Percentiles rank a stretch among this genome's conserved stretches.
phyloP scores from a whole-genome alignment of 2,329 filamentous ascomycete genomes.

The Aspergillus intermedius region DNA sequence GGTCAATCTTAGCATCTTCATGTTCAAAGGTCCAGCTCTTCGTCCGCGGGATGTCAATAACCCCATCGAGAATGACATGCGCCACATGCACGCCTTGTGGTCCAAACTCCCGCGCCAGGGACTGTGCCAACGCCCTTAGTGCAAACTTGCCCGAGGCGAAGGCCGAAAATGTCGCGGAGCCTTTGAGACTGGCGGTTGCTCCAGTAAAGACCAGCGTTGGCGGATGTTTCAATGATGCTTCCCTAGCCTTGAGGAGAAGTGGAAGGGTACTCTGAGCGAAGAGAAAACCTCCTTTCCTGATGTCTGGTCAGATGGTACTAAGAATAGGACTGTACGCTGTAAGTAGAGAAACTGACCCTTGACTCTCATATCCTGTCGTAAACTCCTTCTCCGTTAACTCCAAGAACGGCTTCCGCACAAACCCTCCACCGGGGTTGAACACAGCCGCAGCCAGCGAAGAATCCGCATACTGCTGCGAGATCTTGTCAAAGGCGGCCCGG shows the following conservation, averaged over 20 bases:
- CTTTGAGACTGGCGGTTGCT: slow-evolving; percentile 72
- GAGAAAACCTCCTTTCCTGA: slow-evolving; percentile 58
- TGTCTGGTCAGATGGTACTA: neutral
- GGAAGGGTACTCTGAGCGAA: slow-evolving; percentile 70
- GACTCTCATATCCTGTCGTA: slow-evolving; percentile 43
- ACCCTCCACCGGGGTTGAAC: slow-evolving; percentile 55
- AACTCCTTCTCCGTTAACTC: slow-evolving; percentile 56
- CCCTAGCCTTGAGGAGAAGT: slow-evolving; percentile 56
- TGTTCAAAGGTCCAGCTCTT: slow-evolving; percentile 53
- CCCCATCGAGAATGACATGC: slow-evolving; percentile 75
- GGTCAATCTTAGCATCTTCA: slow-evolving; percentile 62
- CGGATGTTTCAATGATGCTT: slow-evolving; percentile 49
- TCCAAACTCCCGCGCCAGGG: slow-evolving; percentile 74
- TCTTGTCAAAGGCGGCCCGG: slow-evolving; percentile 47
- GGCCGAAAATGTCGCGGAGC: slow-evolving; percentile 59
- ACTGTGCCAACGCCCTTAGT: slow-evolving; percentile 65
- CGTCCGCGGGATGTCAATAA: slow-evolving; percentile 72
- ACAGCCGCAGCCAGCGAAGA: slow-evolving; percentile 48
- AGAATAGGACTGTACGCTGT: neutral
- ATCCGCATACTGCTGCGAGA: slow-evolving; percentile 47
- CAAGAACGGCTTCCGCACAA: slow-evolving; percentile 55
- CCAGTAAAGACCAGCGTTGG: slow-evolving; percentile 81
- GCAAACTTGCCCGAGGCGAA: slow-evolving; percentile 81
- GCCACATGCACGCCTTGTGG: slow-evolving; percentile 77
- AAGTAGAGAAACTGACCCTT: slow-evolving; percentile 34